Percentiles rank a stretch among this genome's conserved stretches.
phyloP scores from a whole-genome alignment of 2,329 filamentous ascomycete species.

The Ilyonectria sp. region DNA sequence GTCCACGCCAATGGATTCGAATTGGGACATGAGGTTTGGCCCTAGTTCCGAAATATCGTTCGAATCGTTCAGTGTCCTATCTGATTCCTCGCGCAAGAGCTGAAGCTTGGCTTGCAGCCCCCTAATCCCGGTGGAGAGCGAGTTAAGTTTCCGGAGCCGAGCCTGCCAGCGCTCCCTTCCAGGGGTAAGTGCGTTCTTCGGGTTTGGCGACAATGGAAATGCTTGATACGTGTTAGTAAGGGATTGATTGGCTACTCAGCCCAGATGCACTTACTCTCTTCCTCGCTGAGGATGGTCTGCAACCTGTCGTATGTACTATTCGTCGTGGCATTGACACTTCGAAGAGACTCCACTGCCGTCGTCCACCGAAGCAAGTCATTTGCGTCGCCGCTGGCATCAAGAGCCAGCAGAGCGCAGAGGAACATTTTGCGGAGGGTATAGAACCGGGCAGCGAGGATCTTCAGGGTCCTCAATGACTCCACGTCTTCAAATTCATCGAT shows the following conservation, averaged over 20 bases:
- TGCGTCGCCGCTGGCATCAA: constrained; percentile 85
- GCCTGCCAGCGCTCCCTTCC: constrained; percentile 87
- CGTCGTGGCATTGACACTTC: constrained; percentile 74
- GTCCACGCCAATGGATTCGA: constrained; percentile 94
- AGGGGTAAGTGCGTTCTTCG: constrained; percentile 76
- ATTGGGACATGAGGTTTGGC: constrained; percentile 85
- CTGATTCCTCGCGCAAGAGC: constrained; percentile 90
- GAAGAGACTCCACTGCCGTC: constrained; percentile 82
- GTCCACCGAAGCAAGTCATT: constrained; percentile 86
- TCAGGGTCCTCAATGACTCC: constrained; percentile 84
- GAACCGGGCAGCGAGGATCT: constrained; percentile 85
- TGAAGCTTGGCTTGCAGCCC: constrained; percentile 96
- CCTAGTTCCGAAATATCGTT: constrained; percentile 82
- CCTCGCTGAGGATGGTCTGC: constrained; percentile 80
- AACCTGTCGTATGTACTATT: constrained; percentile 76
- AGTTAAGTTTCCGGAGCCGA: constrained; percentile 90
- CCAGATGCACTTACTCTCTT: constrained; percentile 75
- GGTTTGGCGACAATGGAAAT: constrained; percentile 69
- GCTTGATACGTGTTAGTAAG: constrained; percentile 53
- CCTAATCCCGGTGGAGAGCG: constrained; percentile 90
- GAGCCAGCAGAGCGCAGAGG: constrained; percentile 88
- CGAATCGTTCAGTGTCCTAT: constrained; percentile 81
- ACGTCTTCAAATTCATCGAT: constrained; percentile 81
- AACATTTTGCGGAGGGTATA: constrained; percentile 87
- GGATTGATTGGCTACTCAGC: constrained; percentile 4